Evolutionary conservation across 345 rosid species (phyloP).

Genomic region (Populus tremula): DNA sequence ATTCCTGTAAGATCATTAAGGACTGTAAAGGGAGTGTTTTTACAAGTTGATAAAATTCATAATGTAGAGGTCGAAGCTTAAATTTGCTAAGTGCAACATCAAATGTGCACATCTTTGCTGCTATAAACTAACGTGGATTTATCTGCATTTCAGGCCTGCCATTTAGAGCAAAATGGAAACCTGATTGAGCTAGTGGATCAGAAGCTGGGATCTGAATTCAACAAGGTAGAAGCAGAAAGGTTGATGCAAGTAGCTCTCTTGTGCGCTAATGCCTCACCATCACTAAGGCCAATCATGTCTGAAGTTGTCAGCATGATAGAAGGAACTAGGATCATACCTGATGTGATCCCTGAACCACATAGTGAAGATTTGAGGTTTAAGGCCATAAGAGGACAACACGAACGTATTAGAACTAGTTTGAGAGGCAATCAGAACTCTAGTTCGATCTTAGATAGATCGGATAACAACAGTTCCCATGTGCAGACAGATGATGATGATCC

Average conservation of each 20-base stretch:
- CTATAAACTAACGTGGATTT: neutral
- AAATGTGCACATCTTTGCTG: neutral
- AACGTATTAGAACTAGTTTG: constrained; percentile 4
- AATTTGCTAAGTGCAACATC: neutral
- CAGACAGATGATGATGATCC: neutral
- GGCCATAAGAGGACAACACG: constrained; percentile 33
- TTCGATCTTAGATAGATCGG: constrained; percentile 22
- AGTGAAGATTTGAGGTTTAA: constrained; percentile 22
- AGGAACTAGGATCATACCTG: constrained; percentile 10
- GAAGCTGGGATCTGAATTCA: constrained; percentile 10
- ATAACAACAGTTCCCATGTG: constrained; percentile 21
- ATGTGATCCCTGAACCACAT: neutral
- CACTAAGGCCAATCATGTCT: constrained; percentile 25
- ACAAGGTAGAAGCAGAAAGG: constrained; percentile 17
- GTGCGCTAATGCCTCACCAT: constrained; percentile 18
- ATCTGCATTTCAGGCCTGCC: constrained; percentile 15
- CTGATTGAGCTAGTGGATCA: constrained; percentile 20
- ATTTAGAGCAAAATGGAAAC: constrained; percentile 14
- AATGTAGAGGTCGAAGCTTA: too few species aligned
- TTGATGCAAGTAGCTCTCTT: constrained; percentile 14
- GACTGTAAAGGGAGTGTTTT: neutral
- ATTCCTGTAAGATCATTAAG: neutral
- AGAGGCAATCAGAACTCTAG: constrained; percentile 27
- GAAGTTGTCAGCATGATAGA: constrained; percentile 30
- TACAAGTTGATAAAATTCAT: neutral